Base-by-base conservation (phyloP, 768 basidiomycete species). In the Russula virescens region DNA sequence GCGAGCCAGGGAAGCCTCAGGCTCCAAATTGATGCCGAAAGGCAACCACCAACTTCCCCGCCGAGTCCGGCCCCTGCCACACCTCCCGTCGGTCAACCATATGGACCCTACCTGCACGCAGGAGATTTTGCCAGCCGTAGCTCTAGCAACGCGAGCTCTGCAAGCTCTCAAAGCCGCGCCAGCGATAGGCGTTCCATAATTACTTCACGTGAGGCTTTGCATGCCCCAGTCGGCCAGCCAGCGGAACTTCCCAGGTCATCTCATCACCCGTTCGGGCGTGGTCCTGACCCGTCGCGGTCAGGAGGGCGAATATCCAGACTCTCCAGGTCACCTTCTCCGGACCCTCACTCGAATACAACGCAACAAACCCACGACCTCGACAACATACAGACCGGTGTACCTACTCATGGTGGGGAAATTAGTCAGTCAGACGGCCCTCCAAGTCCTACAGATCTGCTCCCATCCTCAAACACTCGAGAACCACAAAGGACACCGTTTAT, bases 251-350 rank as follows among this genome's bases (percentile, higher is more conserved):
- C 61, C 13, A 62, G 48, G 21, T 54, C 55, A 0, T 10, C 45
- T 45, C 31, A 56, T 62, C 61, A 38, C 6, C 55, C 50, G 25
- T 62, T 62, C 23, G 61, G 55, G 25, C 55, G 55, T 55, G 55
- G 61, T 7, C 61, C 60, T 2, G 46, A 47, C 16, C 14, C 21
- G n/a, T 50, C 48, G 10, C 48, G 38, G 0, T 50, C 55, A 38
- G 49, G 21, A 26, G 60, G 23, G 21, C 60, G 35, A 40, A 3
- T 31, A 31, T 31, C 31, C 8, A 8, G 35, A 40, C 31, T 31
- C 3, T 31, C 31, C 8, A 8, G 31, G 31, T 31, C 31, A 31
- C 31, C 31, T 31, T 31, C 31, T 8, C 31, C 31, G 8, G 8
- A 4, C 5, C 31, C 8, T 8, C 31, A 3, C 31, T 8, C 31